These are phyloP conservation scores for Fibroporia radiculosa DNA, from an alignment of 768 basidiomycete genomes.

Conservation along the genomic window DNA sequence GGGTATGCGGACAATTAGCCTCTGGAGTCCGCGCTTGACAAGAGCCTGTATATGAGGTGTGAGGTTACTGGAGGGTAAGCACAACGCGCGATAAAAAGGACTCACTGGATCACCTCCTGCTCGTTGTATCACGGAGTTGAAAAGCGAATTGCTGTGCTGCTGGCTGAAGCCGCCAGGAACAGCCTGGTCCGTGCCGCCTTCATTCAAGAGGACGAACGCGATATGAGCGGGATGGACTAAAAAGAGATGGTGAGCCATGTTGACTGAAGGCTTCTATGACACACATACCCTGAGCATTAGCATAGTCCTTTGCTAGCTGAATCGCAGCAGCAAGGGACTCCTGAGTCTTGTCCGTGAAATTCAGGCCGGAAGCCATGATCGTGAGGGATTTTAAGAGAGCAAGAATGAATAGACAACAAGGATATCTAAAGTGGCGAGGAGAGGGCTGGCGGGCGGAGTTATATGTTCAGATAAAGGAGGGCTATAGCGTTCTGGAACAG, in stretches of 20 bases:
- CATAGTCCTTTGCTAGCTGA: conserved; percentile 78
- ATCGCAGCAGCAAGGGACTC: conserved; percentile 62
- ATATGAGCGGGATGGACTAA: conserved; percentile 80
- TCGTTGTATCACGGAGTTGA: conserved; percentile 69
- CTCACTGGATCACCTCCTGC: conserved; percentile 82
- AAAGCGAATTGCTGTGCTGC: conserved; percentile 44
- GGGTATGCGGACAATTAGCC: conserved; percentile 73
- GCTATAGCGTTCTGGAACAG: not conserved
- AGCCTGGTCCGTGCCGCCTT: conserved; percentile 34
- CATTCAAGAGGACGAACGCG: conserved; percentile 73
- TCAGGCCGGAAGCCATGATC: conserved; percentile 49
- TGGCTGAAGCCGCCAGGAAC: conserved; percentile 26
- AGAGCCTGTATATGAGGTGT: conserved; percentile 28
- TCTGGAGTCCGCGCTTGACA: conserved; percentile 68
- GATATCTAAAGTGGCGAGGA: conserved; percentile 5
- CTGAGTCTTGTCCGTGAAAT: conserved; percentile 83
- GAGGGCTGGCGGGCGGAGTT: conserved; percentile 3
- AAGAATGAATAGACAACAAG: conserved; percentile 23
- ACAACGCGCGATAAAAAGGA: conserved; percentile 4
- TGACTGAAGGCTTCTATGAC: no score
- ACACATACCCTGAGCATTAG: conserved; percentile 66
- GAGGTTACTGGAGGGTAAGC: not conserved
- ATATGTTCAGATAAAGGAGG: conserved; percentile 3
- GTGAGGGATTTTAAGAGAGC: conserved; percentile 5
- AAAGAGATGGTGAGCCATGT: conserved; percentile 5